phyloP scores from a whole-genome alignment of 139 green algal species.

The Diplosphaera chodatii region DNA sequence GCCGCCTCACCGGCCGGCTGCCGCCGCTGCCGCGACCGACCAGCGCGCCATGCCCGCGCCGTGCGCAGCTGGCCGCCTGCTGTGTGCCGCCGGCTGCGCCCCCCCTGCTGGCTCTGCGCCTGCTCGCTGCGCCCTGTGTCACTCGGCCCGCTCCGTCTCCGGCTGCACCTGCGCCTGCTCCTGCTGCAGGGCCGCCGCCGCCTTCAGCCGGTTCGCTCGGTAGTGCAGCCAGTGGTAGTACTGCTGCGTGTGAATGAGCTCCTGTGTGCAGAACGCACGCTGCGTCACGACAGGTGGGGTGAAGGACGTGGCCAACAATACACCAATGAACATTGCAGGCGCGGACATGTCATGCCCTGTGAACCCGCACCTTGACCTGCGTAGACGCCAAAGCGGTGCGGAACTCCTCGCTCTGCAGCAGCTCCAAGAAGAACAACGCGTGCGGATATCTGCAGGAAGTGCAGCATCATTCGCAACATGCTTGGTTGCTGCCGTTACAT shows the following conservation, averaged over 20 bases:
- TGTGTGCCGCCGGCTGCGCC: not conserved
- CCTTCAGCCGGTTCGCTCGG: slow-evolving; percentile 41
- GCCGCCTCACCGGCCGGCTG: slow-evolving; percentile 10
- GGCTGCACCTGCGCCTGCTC: slow-evolving; percentile 1
- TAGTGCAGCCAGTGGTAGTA: slow-evolving; percentile 70
- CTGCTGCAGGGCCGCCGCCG: slow-evolving; percentile 2
- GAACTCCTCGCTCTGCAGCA: slow-evolving; percentile 73
- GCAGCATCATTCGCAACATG: too few relatives aligned
- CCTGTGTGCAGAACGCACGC: too few relatives aligned
- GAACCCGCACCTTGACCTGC: slow-evolving; percentile 18
- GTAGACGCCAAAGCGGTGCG: slow-evolving; percentile 52
- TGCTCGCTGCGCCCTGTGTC: too few relatives aligned
- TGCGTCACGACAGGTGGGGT: too few relatives aligned
- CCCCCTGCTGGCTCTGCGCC: not conserved
- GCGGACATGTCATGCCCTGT: too few relatives aligned
- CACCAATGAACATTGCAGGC: too few relatives aligned
- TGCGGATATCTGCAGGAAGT: slow-evolving; percentile 79
- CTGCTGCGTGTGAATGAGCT: slow-evolving; percentile 72
- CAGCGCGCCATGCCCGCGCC: too few relatives aligned
- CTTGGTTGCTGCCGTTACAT: too few relatives aligned
- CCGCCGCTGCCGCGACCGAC: slow-evolving; percentile 20
- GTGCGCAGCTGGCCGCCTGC: too few relatives aligned
- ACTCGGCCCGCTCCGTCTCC: not conserved
- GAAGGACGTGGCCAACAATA: too few relatives aligned
- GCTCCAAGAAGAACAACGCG: slow-evolving; percentile 74